Percentiles rank a stretch among this genome's conserved stretches.
These are phyloP conservation scores for Schizochytrium sp. DNA, from an alignment of 108 stramenopile genomes.

Conservation along the genomic window DNA sequence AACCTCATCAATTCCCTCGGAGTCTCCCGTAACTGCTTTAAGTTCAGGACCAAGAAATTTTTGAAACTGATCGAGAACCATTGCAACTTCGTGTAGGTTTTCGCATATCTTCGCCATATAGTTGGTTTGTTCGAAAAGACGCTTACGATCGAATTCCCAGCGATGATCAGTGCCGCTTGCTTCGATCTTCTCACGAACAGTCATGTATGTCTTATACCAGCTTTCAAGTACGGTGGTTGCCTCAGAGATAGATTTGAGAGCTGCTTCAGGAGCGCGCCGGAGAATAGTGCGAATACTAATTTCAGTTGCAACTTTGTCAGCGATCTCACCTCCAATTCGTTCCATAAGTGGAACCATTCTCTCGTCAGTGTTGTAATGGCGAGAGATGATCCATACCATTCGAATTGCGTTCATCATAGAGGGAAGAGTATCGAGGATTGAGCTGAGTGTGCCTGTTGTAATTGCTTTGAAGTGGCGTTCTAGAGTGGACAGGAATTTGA, in stretches of 20 bases:
- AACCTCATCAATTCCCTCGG: slow-evolving; percentile 76
- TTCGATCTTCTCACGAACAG: slow-evolving; percentile 76
- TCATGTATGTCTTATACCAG: slow-evolving; percentile 77
- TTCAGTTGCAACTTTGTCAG: slow-evolving; percentile 71
- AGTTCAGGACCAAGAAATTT: slow-evolving; percentile 82
- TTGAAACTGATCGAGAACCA: slow-evolving; percentile 77
- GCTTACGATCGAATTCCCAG: slow-evolving; percentile 80
- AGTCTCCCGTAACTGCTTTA: slow-evolving; percentile 78
- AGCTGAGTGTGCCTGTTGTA: slow-evolving; percentile 70
- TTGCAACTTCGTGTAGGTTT: slow-evolving; percentile 75
- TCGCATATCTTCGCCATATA: slow-evolving; percentile 79
- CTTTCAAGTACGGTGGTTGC: slow-evolving; percentile 74
- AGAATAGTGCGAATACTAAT: slow-evolving; percentile 74
- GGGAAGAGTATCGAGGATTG: slow-evolving; percentile 77
- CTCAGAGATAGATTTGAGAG: slow-evolving; percentile 67
- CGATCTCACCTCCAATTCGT: slow-evolving; percentile 70
- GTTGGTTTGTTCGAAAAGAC: slow-evolving; percentile 78
- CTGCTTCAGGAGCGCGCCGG: slow-evolving; percentile 62
- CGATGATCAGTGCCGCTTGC: slow-evolving; percentile 76
- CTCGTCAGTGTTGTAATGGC: slow-evolving; percentile 82
- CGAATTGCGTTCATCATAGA: slow-evolving; percentile 78
- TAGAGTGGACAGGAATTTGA: slow-evolving; percentile 81
- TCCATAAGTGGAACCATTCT: slow-evolving; percentile 70
- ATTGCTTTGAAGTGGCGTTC: slow-evolving; percentile 83
- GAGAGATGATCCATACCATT: slow-evolving; percentile 83